Evolutionary conservation across 139 green algal genomes (phyloP), one percentile per base, ranked within the genome.

Genomic region (Coelastrella sp.): DNA sequence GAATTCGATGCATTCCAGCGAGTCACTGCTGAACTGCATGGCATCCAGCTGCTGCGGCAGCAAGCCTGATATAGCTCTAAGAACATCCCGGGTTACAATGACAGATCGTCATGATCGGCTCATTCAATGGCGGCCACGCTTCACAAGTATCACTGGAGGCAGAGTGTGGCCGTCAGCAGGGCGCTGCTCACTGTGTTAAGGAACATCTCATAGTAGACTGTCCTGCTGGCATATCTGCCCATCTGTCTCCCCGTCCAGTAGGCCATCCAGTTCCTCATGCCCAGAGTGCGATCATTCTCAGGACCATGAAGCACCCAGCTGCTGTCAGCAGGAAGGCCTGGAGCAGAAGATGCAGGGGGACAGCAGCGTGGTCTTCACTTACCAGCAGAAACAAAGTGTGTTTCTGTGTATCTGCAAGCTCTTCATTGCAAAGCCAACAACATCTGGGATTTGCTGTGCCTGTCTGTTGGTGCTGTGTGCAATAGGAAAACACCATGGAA

Each of bases 181-280:
- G n/a, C n/a, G n/a, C n/a, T n/a, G n/a, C 62, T 40, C 64, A 86
- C 83, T 17, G 34, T 41, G 21, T 85, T 77, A 34, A 90, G 32
- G 50, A 89, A 90, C 2, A 92, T 74, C 86, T 92, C 89, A 7
- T 38, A 77, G 66, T 82, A 92, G 0, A 40, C 67, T 2, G 85
- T 92, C 21, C 80, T 81, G 23, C 85, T 68, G 15, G 85, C 88
- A 43, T 86, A 93, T 34, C 79, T 69, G 53, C 76, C 87, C 81
- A 89, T 90, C 35, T 37, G 62, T 2, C 88, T 73, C 17, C 59
- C 82, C 0, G 85, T 37, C 48, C 69, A 68, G 84, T 87, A 90
- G 6, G 83, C 88, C 25, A 94, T 66, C 59, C 75, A 87, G 79
- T 92, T 92, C 45, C 88, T 78, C 87, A 92, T 89, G 73, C 90